Base-by-base conservation (phyloP, 2,329 filamentous ascomycete genomes). In the Aureobasidium pullulans region DNA sequence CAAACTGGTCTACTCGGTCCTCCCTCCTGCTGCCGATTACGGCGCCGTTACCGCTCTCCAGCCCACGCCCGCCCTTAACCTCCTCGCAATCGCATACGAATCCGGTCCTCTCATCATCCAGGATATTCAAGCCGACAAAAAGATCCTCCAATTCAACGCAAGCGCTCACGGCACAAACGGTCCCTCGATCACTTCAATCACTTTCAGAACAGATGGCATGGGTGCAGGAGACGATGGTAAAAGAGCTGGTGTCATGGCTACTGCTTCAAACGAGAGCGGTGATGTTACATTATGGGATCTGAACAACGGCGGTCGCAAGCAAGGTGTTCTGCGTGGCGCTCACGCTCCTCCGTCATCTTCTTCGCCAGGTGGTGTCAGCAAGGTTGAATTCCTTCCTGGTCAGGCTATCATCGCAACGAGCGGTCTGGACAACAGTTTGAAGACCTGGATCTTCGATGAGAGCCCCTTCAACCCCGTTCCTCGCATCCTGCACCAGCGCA, bases 221-320 rank as follows among this genome's bases (percentile, higher is more conserved):
- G 94, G 94, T 29, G 92, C 94, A 15, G 93, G 92, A 7, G 85
- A 90, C 36, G 90, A 96, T 72, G 92, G 93, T 0, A 84, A 85
- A 58, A 85, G 87, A 66, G 84, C 91, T 37, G 94, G 94, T 57
- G 90, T 96, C 58, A 96, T 99, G 91, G 93, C 93, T 7, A 97
- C 94, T 0, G 85, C 90, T 8, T 91, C 89, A 23, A 78, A 79
- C 29, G 79, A 83, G 4, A 92, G 83, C 62, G 93, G 94, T 36
- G 94, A 99, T 72, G 83, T 99, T 46, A 96, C 90, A 0, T 87
- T 99, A 64, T 99, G 94, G 94, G 94, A 99, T 71, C 79, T 99
- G 60, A 96, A 96, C 70, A 82, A 88, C 39, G 91, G 91, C 15
- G 91, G 91, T 5, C 85, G 90, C 66, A 86, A 96, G 59, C 89